A percentile compares a stretch with the other conserved stretches of the same genome.
Evolutionary conservation across 179 eudicot species (phyloP).

Genomic region (Sideroxylon spinosum): DNA sequence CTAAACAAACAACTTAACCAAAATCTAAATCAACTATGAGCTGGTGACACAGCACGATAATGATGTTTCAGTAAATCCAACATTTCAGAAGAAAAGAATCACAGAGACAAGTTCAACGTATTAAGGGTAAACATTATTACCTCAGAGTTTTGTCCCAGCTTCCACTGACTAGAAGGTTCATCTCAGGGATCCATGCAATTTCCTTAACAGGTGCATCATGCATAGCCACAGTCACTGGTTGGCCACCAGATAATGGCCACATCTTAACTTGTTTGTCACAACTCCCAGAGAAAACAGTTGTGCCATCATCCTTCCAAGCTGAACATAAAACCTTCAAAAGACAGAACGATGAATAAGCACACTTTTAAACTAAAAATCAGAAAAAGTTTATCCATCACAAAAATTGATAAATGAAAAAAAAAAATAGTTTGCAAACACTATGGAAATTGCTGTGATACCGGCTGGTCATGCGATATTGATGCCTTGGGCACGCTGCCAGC

Average conservation of each 20-base stretch:
- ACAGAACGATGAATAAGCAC: background rate
- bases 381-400: too few species aligned
- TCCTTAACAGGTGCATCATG: conserved; percentile 90
- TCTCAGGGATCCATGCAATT: conserved; percentile 92
- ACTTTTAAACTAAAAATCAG: background rate
- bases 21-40: background rate
- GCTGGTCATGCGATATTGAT: conserved; percentile 76
- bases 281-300: conserved; percentile 91
- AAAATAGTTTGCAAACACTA: background rate
- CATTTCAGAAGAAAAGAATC: background rate
- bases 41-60: background rate
- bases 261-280: conserved; percentile 95
- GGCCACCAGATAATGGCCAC: conserved; percentile 87
- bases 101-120: background rate
- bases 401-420: too few species aligned
- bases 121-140: too few species aligned
- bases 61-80: background rate
- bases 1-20: background rate
- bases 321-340: conserved; percentile 70
- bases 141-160: conserved; percentile 90
- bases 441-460: conserved; percentile 41
- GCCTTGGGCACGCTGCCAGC: conserved; percentile 63
- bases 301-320: conserved; percentile 94
- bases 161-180: conserved; percentile 72
- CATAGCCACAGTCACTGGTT: conserved; percentile 73